These are phyloP conservation scores for Tulasnella sp. DNA, from an alignment of 768 basidiomycete species.

Conservation along the genomic window DNA sequence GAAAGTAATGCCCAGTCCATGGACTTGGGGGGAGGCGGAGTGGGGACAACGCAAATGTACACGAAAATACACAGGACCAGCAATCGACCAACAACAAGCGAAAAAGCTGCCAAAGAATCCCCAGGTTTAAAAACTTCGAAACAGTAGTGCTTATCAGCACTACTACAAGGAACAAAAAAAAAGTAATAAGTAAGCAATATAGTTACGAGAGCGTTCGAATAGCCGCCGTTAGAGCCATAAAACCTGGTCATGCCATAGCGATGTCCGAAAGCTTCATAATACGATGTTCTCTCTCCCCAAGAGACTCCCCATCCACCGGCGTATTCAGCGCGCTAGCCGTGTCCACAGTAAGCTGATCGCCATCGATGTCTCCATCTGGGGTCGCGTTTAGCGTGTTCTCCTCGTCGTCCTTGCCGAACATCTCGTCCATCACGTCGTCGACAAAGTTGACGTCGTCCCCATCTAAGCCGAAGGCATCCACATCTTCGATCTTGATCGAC, in stretches of 20 bases:
- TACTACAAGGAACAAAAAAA: not conserved
- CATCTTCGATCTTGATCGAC: constrained; percentile 5
- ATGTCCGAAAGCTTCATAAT: not conserved
- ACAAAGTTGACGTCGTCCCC: not conserved
- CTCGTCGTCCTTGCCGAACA: constrained; percentile 33
- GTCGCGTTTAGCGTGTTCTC: constrained; percentile 17
- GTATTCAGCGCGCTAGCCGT: constrained; percentile 25
- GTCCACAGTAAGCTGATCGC: constrained; percentile 23
- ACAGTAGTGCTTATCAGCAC: no score
- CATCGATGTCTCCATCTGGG: constrained; percentile 27
- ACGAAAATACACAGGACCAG: no score
- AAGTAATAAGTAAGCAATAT: constrained; percentile 5
- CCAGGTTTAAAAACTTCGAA: no score
- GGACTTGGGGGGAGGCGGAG: no score
- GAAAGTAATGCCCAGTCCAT: not conserved
- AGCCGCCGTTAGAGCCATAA: not conserved
- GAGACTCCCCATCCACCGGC: constrained; percentile 14
- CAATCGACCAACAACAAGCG: no score
- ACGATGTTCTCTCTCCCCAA: not conserved
- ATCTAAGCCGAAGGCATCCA: not conserved
- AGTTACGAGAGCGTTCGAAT: not conserved
- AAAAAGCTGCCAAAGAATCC: no score
- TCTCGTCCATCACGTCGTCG: constrained; percentile 28
- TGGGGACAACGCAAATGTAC: no score
- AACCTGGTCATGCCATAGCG: constrained; percentile 1